phyloP scores from a whole-genome alignment of 2,329 filamentous ascomycete genomes.

The Aspergillus pseudonomiae region DNA sequence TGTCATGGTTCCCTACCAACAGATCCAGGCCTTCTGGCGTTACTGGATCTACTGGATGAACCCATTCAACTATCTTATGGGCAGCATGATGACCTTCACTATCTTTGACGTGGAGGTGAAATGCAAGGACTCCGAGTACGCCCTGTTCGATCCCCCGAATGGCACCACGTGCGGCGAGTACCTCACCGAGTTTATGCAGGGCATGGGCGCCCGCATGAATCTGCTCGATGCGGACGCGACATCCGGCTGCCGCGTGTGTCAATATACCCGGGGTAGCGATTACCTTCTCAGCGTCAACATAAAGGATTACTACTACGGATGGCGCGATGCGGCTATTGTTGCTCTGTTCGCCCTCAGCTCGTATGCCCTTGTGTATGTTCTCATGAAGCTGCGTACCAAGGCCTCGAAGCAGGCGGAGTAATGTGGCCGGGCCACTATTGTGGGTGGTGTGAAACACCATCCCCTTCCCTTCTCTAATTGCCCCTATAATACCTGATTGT shows the following conservation, averaged over 20 bases:
- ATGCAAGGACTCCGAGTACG: conserved; percentile 30
- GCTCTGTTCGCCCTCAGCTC: conserved; percentile 58
- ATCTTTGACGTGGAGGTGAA: conserved; percentile 27
- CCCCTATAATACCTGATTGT: background rate
- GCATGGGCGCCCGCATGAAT: conserved; percentile 53
- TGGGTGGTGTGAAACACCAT: background rate
- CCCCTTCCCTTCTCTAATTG: background rate
- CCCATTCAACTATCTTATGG: conserved; percentile 36
- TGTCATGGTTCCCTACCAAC: conserved; percentile 32
- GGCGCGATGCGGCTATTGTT: conserved; percentile 65
- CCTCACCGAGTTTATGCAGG: conserved; percentile 53
- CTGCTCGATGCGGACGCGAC: conserved; percentile 63
- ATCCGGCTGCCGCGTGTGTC: conserved; percentile 62
- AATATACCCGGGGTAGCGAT: conserved; percentile 60
- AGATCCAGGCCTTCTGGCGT: conserved; percentile 35
- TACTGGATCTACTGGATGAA: conserved; percentile 38
- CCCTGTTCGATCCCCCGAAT: conserved; percentile 36
- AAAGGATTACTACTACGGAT: conserved; percentile 64
- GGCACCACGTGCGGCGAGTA: conserved; percentile 62
- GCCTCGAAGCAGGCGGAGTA: conserved; percentile 38
- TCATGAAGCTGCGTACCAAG: conserved; percentile 42
- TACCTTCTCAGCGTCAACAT: conserved; percentile 64
- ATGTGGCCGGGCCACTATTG: background rate
- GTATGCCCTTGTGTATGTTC: conserved; percentile 52
- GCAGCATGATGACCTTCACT: conserved; percentile 30